Percentiles rank a stretch among this genome's conserved stretches.
These are phyloP conservation scores for Astrothelium macrocarpum DNA, from an alignment of 495 filamentous ascomycete species.

Conservation along the genomic window DNA sequence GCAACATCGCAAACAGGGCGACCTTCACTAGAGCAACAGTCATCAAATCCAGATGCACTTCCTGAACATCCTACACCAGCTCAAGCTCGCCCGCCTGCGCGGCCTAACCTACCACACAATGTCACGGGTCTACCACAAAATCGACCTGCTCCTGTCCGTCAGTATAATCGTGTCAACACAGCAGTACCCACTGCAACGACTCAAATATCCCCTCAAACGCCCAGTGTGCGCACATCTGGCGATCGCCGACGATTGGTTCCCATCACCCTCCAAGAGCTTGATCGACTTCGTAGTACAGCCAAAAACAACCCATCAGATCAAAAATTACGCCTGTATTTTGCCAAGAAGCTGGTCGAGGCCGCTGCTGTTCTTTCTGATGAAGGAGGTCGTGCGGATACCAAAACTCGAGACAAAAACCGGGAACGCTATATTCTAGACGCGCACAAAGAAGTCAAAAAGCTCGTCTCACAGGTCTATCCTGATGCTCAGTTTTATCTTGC, in stretches of 20 bases:
- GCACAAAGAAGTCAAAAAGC: slow-evolving; percentile 81
- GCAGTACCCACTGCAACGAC: slow-evolving; percentile 26
- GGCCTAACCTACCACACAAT: slow-evolving; percentile 57
- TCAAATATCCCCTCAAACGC: slow-evolving; percentile 26
- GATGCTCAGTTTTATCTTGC: slow-evolving; percentile 94
- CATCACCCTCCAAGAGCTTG: slow-evolving; percentile 70
- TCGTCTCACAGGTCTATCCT: slow-evolving; percentile 53
- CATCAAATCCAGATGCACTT: slow-evolving; percentile 49
- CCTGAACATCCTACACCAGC: slow-evolving; percentile 55
- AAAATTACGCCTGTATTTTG: slow-evolving; percentile 58
- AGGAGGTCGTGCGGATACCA: slow-evolving; percentile 59
- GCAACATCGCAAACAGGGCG: slow-evolving; percentile 16
- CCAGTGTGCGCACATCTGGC: slow-evolving; percentile 13
- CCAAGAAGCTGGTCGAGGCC: slow-evolving; percentile 81
- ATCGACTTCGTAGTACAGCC: slow-evolving; percentile 56
- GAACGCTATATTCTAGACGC: slow-evolving; percentile 81
- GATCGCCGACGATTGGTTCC: slow-evolving; percentile 32
- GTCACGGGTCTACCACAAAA: slow-evolving; percentile 39
- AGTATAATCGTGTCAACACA: slow-evolving; percentile 49
- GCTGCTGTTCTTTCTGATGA: slow-evolving; percentile 63
- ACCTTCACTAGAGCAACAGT: slow-evolving; percentile 30
- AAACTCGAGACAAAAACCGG: slow-evolving; percentile 61
- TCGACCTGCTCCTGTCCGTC: slow-evolving; percentile 60
- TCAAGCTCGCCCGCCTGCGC: slow-evolving; percentile 45
- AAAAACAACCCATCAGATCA: slow-evolving; percentile 63